Evolutionary conservation across 2,329 filamentous ascomycete genomes (phyloP).

Genomic region (Cladosporium sp.): DNA sequence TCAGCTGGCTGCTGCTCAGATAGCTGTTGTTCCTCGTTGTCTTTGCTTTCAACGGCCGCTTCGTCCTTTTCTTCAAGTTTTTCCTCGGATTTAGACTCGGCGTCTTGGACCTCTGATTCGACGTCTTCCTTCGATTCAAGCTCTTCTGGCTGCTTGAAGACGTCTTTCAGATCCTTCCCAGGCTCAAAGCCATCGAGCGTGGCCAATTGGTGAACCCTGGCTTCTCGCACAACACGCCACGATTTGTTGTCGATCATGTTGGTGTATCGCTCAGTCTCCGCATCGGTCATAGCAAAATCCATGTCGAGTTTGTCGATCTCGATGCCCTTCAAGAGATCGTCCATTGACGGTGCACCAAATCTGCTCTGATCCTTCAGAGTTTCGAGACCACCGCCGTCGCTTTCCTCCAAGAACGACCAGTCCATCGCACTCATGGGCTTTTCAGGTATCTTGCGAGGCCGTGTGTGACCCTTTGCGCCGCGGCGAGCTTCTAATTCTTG

Average conservation of each 20-base stretch:
- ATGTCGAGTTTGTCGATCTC: slow-evolving; percentile 79
- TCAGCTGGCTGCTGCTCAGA: background rate
- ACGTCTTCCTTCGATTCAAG: background rate
- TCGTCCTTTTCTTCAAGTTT: background rate
- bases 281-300: slow-evolving; percentile 67
- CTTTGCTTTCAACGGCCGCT: background rate
- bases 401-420: slow-evolving; percentile 72
- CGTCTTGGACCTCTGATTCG: background rate
- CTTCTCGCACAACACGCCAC: slow-evolving; percentile 83
- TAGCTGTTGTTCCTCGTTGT: background rate
- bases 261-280: slow-evolving; percentile 55
- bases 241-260: slow-evolving; percentile 81
- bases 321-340: slow-evolving; percentile 68
- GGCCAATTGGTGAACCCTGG: slow-evolving; percentile 67
- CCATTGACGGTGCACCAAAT: slow-evolving; percentile 65
- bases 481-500: slow-evolving; percentile 68
- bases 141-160: slow-evolving; percentile 4
- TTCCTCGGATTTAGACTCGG: background rate
- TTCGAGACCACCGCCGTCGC: slow-evolving; percentile 60
- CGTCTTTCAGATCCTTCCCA: background rate
- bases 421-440: slow-evolving; percentile 69
- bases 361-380: slow-evolving; percentile 62
- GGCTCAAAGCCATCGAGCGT: slow-evolving; percentile 29
- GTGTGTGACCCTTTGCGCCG: slow-evolving; percentile 61
- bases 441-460: slow-evolving; percentile 65